Evolutionary conservation across 257 asterid genomes (phyloP), one percentile per base, ranked within the genome.

Genomic region (Solanum etuberosum): DNA sequence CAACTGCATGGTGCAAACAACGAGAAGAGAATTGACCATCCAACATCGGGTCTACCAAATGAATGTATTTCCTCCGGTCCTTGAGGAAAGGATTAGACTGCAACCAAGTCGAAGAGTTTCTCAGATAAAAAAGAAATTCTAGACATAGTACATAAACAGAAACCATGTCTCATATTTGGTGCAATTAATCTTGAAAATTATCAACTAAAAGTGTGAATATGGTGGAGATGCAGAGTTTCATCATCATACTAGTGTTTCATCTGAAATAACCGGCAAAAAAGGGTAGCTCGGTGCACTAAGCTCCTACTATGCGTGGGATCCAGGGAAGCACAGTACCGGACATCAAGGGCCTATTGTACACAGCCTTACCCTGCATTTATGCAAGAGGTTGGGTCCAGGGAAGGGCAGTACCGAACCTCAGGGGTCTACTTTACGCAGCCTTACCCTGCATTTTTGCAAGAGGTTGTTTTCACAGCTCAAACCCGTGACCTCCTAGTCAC

Each of bases 11-110:
- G 87, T 94, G 95, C 43, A 96, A 90, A 87, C 93, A 91, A n/a
- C 97, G 94, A 32, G 37, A 54, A 0, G 97, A 90, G 92, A 90
- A 91, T 1, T 88, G 90, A 5, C 98, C 98, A 89, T 92, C 94
- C 72, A 96, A 88, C 59, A 87, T 87, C 9, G 98, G 98, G 85
- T 96, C 99, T 74, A 91, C 97, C 88, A 95, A 90, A 83, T 92
- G 94, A 68, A 89, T 77, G 48, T 91, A 93, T 86, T 90, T 96
- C 81, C 91, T 90, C 54, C 92, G 89, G 88, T 96, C 96, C 89
- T 87, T 92, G 23, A 96, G 92, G 88, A 86, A 94, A 37, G 97
- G 98, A 25, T 91, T 94, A 85, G 93, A 90, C 99, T 96, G 95
- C 90, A 83, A 84, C 1, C 16, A 38, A 70, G 57, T 65, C 29